A percentile compares a stretch with the other conserved stretches of the same genome.
phyloP scores from a whole-genome alignment of 768 basidiomycete species.

The Podaxis rugospora region DNA sequence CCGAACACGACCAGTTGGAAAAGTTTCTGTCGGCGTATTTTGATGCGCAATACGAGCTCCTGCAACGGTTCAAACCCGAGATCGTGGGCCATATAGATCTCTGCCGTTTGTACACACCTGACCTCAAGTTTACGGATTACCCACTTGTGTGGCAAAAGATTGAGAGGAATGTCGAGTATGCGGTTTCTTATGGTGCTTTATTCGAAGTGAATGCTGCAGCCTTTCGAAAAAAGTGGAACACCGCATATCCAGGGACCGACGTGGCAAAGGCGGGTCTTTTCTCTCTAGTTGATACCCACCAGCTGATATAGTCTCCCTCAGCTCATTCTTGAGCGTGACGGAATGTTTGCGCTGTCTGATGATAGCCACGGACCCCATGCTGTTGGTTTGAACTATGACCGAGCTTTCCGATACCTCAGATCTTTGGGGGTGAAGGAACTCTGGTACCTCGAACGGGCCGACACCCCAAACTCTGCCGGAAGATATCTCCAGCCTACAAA shows the following conservation, averaged over 20 bases:
- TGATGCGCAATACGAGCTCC: slow-evolving; percentile 74
- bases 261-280: slow-evolving; percentile 55
- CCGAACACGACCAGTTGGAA: slow-evolving; percentile 31
- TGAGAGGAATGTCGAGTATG: slow-evolving; percentile 70
- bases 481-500: slow-evolving; percentile 39
- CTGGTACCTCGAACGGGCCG: slow-evolving; percentile 52
- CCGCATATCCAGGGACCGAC: slow-evolving; percentile 80
- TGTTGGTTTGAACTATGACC: slow-evolving; percentile 83
- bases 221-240: slow-evolving; percentile 85
- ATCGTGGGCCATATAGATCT: slow-evolving; percentile 93
- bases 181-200: slow-evolving; percentile 77
- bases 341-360: slow-evolving; percentile 85
- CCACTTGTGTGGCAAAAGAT: slow-evolving; percentile 60
- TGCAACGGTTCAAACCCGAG: slow-evolving; percentile 74
- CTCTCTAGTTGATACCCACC: not conserved
- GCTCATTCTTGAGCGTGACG: slow-evolving; percentile 67
- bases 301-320: slow-evolving; percentile 23
- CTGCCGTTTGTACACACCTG: slow-evolving; percentile 79
- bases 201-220: slow-evolving; percentile 95
- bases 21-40: slow-evolving; percentile 68
- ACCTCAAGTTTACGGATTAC: slow-evolving; percentile 49
- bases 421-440: slow-evolving; percentile 56
- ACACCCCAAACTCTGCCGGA: slow-evolving; percentile 39
- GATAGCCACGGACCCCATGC: slow-evolving; percentile 91
- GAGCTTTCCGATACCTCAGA: slow-evolving; percentile 60